Evolutionary conservation across 2,329 filamentous ascomycete species (phyloP).

Genomic region (Pestalotiopsis sp.): DNA sequence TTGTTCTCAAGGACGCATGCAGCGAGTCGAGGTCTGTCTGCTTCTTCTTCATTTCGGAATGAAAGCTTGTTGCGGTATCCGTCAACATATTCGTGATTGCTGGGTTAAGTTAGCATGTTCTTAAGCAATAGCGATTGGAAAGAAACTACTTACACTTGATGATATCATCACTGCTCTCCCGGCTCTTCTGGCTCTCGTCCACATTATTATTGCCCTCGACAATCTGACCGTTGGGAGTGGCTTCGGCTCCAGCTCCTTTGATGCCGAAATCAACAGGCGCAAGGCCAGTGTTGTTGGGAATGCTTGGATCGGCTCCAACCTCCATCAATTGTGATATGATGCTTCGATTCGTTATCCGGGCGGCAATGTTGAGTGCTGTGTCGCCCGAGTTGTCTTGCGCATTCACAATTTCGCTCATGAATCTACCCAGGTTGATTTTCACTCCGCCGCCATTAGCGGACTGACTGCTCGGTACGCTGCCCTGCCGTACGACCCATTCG

Average conservation of each 20-base stretch:
- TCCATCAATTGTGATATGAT: slow-evolving; percentile 97
- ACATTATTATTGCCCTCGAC: slow-evolving; percentile 17
- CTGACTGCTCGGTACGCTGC: slow-evolving; percentile 63
- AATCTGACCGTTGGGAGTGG: slow-evolving; percentile 43
- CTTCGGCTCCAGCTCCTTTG: slow-evolving; percentile 63
- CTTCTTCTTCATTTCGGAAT: slow-evolving; percentile 79
- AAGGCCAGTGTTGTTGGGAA: slow-evolving; percentile 87
- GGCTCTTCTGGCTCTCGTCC: slow-evolving; percentile 55
- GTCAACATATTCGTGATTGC: slow-evolving; percentile 83
- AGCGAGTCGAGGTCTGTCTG: slow-evolving; percentile 82
- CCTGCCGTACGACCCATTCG: slow-evolving; percentile 91
- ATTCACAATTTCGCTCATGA: slow-evolving; percentile 97
- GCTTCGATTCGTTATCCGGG: slow-evolving; percentile 87
- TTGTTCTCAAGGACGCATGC: slow-evolving; percentile 78
- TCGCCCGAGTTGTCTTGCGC: slow-evolving; percentile 92
- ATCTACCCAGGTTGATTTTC: slow-evolving; percentile 84
- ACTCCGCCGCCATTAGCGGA: slow-evolving; percentile 40
- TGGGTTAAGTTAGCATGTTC: slow-evolving; percentile 38
- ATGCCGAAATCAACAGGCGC: slow-evolving; percentile 94
- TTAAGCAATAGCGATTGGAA: not conserved
- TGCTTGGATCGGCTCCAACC: slow-evolving; percentile 90
- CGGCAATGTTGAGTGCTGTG: slow-evolving; percentile 91
- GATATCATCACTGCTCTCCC: slow-evolving; percentile 78
- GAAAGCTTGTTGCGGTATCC: slow-evolving; percentile 78
- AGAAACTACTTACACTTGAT: slow-evolving; percentile 67